These are phyloP conservation scores for Dicorynia guianensis DNA, from an alignment of 306 rosid genomes.

Conservation along the genomic window DNA sequence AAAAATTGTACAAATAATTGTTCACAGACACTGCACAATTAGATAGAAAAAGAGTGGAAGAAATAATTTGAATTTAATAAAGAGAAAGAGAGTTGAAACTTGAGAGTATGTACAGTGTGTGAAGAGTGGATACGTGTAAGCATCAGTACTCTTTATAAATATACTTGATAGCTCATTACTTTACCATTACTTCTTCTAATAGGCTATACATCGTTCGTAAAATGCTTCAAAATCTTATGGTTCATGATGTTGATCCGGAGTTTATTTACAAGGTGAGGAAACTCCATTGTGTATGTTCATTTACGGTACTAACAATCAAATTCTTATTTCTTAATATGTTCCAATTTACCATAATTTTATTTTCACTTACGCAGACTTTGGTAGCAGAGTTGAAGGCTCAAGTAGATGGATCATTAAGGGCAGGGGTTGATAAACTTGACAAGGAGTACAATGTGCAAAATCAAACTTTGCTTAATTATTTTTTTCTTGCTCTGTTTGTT, in stretches of 20 bases:
- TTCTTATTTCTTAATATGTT: background rate
- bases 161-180: background rate
- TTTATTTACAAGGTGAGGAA: conserved; percentile 68
- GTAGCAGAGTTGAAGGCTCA: conserved; percentile 53
- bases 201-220: conserved; percentile 73
- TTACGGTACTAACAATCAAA: background rate
- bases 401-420: conserved; percentile 47
- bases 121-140: no score
- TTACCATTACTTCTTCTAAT: background rate
- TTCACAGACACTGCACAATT: no score
- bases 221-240: conserved; percentile 69
- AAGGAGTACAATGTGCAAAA: conserved; percentile 62
- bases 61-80: no score
- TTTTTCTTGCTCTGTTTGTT: background rate
- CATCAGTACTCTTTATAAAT: no score
- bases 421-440: conserved; percentile 56
- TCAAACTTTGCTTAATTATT: background rate
- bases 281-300: background rate
- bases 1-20: no score
- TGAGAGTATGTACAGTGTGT: no score
- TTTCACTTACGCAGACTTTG: conserved; percentile 47
- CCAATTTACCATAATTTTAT: background rate
- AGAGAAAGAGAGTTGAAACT: no score
- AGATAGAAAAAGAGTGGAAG: no score
- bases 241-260: conserved; percentile 63